Evolutionary conservation across 2,329 filamentous ascomycete genomes (phyloP).

Genomic region (Paramyrothecium sp.): DNA sequence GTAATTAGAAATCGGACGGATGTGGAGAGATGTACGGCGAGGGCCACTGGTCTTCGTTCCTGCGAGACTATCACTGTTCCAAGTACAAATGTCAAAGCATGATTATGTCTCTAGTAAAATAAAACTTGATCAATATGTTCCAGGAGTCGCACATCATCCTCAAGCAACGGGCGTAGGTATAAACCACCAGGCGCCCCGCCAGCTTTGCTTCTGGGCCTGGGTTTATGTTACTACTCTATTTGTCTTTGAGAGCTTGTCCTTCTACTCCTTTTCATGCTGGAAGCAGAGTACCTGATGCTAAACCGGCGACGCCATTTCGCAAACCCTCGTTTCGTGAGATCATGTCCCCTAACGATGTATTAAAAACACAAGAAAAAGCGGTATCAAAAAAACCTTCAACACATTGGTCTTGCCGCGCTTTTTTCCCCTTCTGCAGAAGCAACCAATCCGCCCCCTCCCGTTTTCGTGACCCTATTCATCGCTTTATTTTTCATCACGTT

Average conservation of each 20-base stretch:
- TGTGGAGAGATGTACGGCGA: no score
- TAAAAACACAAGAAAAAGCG: conserved; percentile 24
- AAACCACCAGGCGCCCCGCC: neutral
- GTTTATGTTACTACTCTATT: neutral
- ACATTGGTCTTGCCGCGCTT: conserved; percentile 5
- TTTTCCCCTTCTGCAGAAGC: neutral
- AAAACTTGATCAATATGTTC: no score
- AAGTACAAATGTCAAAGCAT: no score
- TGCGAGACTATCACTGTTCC: no score
- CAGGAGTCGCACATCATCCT: no score
- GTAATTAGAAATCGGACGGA: no score
- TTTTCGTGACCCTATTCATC: conserved; percentile 7
- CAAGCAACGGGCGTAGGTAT: no score
- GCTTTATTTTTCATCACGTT: conserved; percentile 12
- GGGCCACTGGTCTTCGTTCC: no score
- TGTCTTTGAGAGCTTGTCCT: neutral
- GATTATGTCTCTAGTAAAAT: no score
- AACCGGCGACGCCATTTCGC: conserved; percentile 35
- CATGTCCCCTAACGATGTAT: conserved; percentile 27
- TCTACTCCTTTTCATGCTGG: neutral
- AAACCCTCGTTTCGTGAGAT: conserved; percentile 25
- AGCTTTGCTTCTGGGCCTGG: neutral
- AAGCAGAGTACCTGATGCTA: conserved; percentile 27
- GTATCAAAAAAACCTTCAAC: conserved; percentile 10
- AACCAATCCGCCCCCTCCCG: conserved; percentile 2